These are phyloP conservation scores for Penicillium digitatum DNA, from an alignment of 2,329 filamentous ascomycete species.

Conservation along the genomic window DNA sequence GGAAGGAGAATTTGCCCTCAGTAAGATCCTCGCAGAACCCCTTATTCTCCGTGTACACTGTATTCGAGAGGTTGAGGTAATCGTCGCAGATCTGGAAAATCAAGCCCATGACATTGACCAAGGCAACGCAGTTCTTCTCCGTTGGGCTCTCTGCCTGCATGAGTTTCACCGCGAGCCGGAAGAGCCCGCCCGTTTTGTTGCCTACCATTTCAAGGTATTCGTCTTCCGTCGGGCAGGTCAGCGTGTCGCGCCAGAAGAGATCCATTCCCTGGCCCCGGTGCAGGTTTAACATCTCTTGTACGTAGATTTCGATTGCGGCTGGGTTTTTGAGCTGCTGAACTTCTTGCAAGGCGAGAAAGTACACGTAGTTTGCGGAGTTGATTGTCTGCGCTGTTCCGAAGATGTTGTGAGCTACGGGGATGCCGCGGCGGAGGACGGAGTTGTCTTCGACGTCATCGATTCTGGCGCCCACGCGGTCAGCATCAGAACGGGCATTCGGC, in stretches of 20 bases:
- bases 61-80: conserved; percentile 75
- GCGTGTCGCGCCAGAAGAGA: conserved; percentile 47
- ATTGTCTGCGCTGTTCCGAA: conserved; percentile 52
- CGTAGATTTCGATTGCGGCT: conserved; percentile 43
- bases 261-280: conserved; percentile 49
- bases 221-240: conserved; percentile 45
- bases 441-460: conserved; percentile 52
- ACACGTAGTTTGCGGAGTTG: conserved; percentile 51
- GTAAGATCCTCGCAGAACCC: conserved; percentile 93
- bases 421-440: conserved; percentile 47
- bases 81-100: conserved; percentile 58
- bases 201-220: conserved; percentile 50
- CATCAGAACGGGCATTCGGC: neutral
- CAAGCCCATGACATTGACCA: conserved; percentile 60
- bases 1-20: conserved; percentile 95
- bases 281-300: conserved; percentile 46
- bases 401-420: conserved; percentile 49
- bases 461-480: conserved; percentile 15
- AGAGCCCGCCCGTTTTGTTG: conserved; percentile 49
- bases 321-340: conserved; percentile 41
- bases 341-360: conserved; percentile 45
- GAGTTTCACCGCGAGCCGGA: conserved; percentile 44
- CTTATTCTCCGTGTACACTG: conserved; percentile 81
- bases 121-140: conserved; percentile 49
- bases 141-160: conserved; percentile 44